Conservation (phyloP, 2,329 filamentous ascomycete species). For the Ophiostoma sp. region DNA sequence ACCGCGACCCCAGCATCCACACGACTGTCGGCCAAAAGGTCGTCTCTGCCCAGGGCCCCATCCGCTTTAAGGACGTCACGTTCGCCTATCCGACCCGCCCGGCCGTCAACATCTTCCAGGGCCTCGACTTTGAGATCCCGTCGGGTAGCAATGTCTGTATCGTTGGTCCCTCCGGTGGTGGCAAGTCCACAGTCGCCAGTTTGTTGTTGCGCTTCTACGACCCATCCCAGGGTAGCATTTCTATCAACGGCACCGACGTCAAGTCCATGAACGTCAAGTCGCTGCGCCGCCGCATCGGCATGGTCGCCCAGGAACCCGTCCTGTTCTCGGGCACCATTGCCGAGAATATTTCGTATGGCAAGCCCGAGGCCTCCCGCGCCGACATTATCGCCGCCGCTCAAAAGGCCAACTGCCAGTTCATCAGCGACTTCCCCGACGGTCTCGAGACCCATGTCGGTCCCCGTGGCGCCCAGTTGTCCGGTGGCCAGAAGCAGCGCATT, state of each 20-base stretch:
- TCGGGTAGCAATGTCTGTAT: constrained; percentile 94
- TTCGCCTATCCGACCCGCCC: constrained; percentile 95
- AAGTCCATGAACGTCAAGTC: constrained; percentile 89
- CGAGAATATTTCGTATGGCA: constrained; percentile 90
- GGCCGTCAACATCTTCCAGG: constrained; percentile 86
- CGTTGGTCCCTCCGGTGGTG: constrained; percentile 92
- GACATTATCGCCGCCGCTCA: constrained; percentile 86
- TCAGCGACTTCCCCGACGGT: constrained; percentile 93
- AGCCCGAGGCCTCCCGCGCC: constrained; percentile 70
- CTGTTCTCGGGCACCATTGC: constrained; percentile 83
- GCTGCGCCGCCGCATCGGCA: constrained; percentile 84
- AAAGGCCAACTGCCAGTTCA: constrained; percentile 94
- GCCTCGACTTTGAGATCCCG: constrained; percentile 85
- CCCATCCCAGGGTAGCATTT: constrained; percentile 73
- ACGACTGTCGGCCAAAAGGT: constrained; percentile 80
- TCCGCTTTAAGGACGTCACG: constrained; percentile 79
- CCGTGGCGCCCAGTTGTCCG: constrained; percentile 87
- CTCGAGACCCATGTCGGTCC: constrained; percentile 92
- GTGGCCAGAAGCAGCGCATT: constrained; percentile 96
- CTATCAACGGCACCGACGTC: constrained; percentile 82
- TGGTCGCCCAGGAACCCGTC: constrained; percentile 94
- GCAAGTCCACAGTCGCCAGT: constrained; percentile 94
- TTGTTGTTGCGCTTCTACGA: constrained; percentile 89
- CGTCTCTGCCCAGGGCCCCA: constrained; percentile 79
- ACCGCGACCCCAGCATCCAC: constrained; percentile 82